Percentiles rank a stretch among this genome's conserved stretches.
phyloP scores from a whole-genome alignment of 1,284 basidiomycete genomes.

The Boletellus sp. region DNA sequence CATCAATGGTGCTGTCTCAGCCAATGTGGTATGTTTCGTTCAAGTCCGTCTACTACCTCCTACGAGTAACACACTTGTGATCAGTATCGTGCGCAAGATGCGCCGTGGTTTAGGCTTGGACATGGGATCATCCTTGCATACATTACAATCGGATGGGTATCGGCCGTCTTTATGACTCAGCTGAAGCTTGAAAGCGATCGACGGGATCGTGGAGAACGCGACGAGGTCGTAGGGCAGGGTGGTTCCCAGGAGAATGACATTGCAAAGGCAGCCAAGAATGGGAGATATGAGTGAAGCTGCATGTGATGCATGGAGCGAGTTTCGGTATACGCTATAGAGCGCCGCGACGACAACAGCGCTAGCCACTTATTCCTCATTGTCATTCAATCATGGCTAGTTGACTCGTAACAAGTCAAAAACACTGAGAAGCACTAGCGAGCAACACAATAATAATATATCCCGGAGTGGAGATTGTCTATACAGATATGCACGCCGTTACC shows the following conservation, averaged over 20 bases:
- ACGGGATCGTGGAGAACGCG: slow-evolving; percentile 44
- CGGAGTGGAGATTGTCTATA: slow-evolving; percentile 14
- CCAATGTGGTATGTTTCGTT: slow-evolving; percentile 38
- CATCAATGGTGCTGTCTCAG: slow-evolving; percentile 44
- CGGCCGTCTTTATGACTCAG: slow-evolving; percentile 35
- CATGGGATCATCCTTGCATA: slow-evolving; percentile 51
- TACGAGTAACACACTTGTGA: neutral
- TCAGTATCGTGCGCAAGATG: slow-evolving; percentile 36
- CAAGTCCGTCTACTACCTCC: slow-evolving; percentile 23
- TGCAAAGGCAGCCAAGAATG: slow-evolving; percentile 30
- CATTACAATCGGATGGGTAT: slow-evolving; percentile 45
- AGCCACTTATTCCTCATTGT: neutral
- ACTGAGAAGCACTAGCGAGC: neutral
- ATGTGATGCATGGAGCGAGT: slow-evolving; percentile 46
- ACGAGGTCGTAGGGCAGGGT: slow-evolving; percentile 41
- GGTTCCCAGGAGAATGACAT: slow-evolving; percentile 16
- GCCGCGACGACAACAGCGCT: too few relatives aligned
- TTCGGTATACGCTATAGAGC: slow-evolving; percentile 36
- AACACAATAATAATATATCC: neutral
- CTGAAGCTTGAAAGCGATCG: slow-evolving; percentile 42
- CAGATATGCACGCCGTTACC: slow-evolving; percentile 1
- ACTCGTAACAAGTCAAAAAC: neutral
- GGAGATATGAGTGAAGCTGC: slow-evolving; percentile 40
- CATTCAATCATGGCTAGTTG: neutral
- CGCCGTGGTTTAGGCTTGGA: slow-evolving; percentile 49